Evolutionary conservation across 1,139 yeast genomes (phyloP).

Genomic region (Meyerozyma athensensis): DNA sequence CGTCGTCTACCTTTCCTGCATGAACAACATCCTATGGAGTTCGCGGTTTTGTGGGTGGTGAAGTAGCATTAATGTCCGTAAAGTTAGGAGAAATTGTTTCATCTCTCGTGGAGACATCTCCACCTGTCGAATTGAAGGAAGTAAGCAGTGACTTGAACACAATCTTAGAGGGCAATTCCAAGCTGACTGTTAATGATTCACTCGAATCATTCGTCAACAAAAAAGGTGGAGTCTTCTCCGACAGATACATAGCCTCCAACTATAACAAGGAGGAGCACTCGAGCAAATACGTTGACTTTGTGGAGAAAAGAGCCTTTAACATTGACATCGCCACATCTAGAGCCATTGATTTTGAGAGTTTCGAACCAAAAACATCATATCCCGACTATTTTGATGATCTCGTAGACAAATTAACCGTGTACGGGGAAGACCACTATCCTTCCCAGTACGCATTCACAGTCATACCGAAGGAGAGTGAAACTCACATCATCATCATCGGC

Average conservation of each 20-base stretch:
- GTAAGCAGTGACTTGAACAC: constrained; percentile 24
- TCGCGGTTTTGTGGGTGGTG: not conserved
- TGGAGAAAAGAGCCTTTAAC: constrained; percentile 48
- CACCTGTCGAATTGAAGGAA: constrained; percentile 38
- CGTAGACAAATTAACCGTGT: constrained; percentile 26
- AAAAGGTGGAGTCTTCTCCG: constrained; percentile 28
- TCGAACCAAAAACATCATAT: constrained; percentile 20
- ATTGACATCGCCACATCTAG: constrained; percentile 46
- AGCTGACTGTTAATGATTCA: constrained; percentile 24
- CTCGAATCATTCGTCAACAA: constrained; percentile 27
- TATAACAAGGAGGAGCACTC: constrained; percentile 29
- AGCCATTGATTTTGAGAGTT: constrained; percentile 50
- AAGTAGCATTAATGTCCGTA: not conserved
- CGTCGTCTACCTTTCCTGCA: not conserved
- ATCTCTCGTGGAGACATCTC: constrained; percentile 34
- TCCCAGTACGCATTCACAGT: constrained; percentile 44
- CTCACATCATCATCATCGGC: constrained; percentile 56
- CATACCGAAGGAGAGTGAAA: constrained; percentile 29
- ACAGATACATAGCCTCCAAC: constrained; percentile 29
- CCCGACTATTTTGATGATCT: constrained; percentile 31
- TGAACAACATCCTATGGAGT: not conserved
- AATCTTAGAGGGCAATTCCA: constrained; percentile 20
- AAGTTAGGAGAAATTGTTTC: constrained; percentile 25
- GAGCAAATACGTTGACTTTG: constrained; percentile 36
- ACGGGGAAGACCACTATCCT: constrained; percentile 50